Percentiles rank a stretch among this genome's conserved stretches.
phyloP scores from a whole-genome alignment of 75 land plant genomes.

The Larix kaempferi region DNA sequence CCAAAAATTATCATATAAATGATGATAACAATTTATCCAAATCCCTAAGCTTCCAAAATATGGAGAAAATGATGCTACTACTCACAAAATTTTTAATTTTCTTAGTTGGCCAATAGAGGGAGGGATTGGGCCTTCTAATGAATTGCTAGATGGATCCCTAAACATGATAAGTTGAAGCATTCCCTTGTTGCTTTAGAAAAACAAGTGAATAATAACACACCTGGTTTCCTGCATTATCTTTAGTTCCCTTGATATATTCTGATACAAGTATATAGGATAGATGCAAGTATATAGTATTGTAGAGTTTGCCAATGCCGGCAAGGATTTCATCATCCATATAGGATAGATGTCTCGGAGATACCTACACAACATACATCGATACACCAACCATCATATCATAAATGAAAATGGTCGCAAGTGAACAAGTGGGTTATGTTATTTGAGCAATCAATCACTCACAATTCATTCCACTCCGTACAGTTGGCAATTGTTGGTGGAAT shows the following conservation, averaged over 20 bases:
- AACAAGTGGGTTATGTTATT: neutral
- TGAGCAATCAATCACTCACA: constrained; percentile 46
- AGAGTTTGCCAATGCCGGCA: constrained; percentile 48
- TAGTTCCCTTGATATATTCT: too few species aligned
- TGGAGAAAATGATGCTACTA: neutral
- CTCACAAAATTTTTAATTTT: constrained; percentile 55
- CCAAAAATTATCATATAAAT: neutral
- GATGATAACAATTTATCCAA: neutral
- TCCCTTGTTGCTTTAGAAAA: neutral
- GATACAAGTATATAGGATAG: neutral
- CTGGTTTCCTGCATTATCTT: neutral
- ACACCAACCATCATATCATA: neutral
- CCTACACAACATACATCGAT: constrained; percentile 19
- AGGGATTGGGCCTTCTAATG: constrained; percentile 68
- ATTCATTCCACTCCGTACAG: constrained; percentile 67
- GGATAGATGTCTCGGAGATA: constrained; percentile 55
- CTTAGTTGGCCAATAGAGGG: constrained; percentile 51
- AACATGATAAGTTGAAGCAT: neutral
- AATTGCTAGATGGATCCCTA: constrained; percentile 85
- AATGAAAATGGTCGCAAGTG: neutral
- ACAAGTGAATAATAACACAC: neutral
- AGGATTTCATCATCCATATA: constrained; percentile 70
- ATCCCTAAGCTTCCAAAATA: neutral
- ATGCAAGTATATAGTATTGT: constrained; percentile 35
- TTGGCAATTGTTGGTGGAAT: constrained; percentile 74